Evolutionary conservation across 176 grass and related monocot genomes (phyloP).

Genomic region (Aegilops speltoides): DNA sequence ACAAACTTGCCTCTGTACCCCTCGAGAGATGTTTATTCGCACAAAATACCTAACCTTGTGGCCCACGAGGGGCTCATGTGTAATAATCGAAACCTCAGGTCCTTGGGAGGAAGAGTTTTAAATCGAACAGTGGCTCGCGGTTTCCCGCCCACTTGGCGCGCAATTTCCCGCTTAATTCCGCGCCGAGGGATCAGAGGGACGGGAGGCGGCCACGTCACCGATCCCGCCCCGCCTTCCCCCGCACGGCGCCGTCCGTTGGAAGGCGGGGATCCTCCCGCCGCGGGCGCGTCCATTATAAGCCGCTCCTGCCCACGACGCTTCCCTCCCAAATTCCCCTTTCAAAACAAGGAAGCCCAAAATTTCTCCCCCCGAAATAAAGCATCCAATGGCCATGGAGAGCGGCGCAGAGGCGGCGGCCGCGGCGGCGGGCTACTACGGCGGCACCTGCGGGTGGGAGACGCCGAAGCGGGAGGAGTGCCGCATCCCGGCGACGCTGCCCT

Average conservation of each 20-base stretch:
- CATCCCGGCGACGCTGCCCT: slow-evolving; percentile 58
- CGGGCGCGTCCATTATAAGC: slow-evolving; percentile 30
- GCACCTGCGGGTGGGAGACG: slow-evolving; percentile 68
- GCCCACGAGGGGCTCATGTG: rapidly evolving
- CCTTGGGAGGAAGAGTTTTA: background rate
- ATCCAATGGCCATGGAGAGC: slow-evolving; percentile 66
- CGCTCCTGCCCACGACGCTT: slow-evolving; percentile 25
- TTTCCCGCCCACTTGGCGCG: slow-evolving; percentile 24
- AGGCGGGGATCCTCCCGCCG: slow-evolving; percentile 17
- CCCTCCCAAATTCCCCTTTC: slow-evolving; percentile 62
- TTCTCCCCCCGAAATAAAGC: slow-evolving; percentile 10
- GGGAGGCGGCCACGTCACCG: slow-evolving; percentile 11
- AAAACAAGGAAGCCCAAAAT: slow-evolving; percentile 31
- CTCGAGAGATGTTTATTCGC: background rate
- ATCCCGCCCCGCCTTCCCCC: slow-evolving; percentile 19
- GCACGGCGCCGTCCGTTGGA: slow-evolving; percentile 56
- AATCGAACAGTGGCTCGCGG: slow-evolving; percentile 10
- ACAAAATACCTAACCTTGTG: too few relatives aligned
- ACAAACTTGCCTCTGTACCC: too few relatives aligned
- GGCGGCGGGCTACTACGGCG: background rate
- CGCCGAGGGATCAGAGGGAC: background rate
- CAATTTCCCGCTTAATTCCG: slow-evolving; percentile 37
- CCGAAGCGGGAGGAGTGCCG: slow-evolving; percentile 77
- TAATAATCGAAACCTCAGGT: rapidly evolving
- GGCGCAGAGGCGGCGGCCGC: background rate